These are phyloP conservation scores for Fusarium chuoi DNA, from an alignment of 2,329 filamentous ascomycete species.

Conservation along the genomic window DNA sequence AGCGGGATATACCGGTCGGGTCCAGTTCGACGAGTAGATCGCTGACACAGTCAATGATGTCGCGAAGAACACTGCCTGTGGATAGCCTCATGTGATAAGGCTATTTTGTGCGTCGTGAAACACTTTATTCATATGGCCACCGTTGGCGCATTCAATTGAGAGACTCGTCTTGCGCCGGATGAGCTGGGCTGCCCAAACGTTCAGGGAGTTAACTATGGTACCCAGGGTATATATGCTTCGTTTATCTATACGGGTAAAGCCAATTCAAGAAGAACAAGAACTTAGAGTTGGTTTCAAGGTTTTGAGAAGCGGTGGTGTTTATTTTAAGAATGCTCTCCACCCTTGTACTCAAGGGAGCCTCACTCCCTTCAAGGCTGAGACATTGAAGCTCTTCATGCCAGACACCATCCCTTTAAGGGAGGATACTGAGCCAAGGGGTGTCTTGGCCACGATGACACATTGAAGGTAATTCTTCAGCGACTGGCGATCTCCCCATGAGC, in stretches of 20 bases:
- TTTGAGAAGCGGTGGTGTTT: background rate
- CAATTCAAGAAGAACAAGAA: background rate
- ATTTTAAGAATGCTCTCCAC: background rate
- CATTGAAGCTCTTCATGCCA: background rate
- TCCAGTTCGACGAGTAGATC: background rate
- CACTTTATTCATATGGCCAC: background rate
- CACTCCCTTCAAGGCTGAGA: background rate
- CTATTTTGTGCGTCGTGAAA: background rate
- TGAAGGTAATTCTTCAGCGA: background rate
- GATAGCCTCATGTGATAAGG: background rate
- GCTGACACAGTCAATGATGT: background rate
- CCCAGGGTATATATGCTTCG: background rate
- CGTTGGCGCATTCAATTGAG: background rate
- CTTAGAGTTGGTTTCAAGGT: background rate
- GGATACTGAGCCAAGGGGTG: background rate
- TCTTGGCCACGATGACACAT: background rate
- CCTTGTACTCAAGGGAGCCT: background rate
- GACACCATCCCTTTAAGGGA: conserved; percentile 7
- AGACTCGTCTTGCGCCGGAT: background rate
- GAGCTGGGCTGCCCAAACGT: background rate
- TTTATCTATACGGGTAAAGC: background rate
- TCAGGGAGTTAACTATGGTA: too few species aligned
- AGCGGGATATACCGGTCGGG: background rate
- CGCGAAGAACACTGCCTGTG: background rate
- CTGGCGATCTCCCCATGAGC: background rate